Evolutionary conservation across 176 grass and related monocot species (phyloP).

Genomic region (Ensete ventricosum): DNA sequence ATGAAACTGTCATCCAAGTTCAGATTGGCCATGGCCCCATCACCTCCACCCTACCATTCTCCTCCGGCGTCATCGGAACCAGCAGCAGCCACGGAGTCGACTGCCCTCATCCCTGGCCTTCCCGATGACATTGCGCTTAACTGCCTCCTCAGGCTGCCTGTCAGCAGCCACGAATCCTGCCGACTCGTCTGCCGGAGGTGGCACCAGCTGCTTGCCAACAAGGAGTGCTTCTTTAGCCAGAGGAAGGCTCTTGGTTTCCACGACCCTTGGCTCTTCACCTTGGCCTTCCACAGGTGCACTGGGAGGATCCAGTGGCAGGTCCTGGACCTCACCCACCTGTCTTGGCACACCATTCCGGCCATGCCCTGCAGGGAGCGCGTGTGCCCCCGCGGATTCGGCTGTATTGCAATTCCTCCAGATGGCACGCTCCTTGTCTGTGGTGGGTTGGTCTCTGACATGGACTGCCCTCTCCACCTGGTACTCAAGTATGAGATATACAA

Average conservation of each 20-base stretch:
- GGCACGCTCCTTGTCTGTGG: slow-evolving; percentile 79
- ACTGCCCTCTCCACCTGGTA: slow-evolving; percentile 79
- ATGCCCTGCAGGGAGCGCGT: slow-evolving; percentile 79
- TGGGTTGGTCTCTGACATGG: slow-evolving; percentile 86
- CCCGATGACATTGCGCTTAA: slow-evolving; percentile 78
- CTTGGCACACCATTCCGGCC: slow-evolving; percentile 77
- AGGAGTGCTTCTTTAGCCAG: slow-evolving; percentile 49
- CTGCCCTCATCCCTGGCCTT: slow-evolving; percentile 61
- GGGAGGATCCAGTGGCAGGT: slow-evolving; percentile 96
- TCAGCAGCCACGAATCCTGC: slow-evolving; percentile 39
- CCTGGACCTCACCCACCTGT: slow-evolving; percentile 52
- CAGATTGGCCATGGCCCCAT: slow-evolving; percentile 26
- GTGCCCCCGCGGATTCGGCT: slow-evolving; percentile 78
- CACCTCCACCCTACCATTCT: background rate
- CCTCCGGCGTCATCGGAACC: background rate
- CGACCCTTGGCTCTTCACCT: slow-evolving; percentile 56
- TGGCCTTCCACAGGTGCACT: slow-evolving; percentile 89
- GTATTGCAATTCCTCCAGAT: slow-evolving; percentile 45
- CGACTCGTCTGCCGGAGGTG: slow-evolving; percentile 70
- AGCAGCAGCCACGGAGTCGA: slow-evolving; percentile 14
- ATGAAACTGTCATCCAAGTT: slow-evolving; percentile 77
- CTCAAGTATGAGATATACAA: slow-evolving; percentile 61
- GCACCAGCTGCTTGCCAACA: slow-evolving; percentile 56
- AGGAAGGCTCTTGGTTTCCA: slow-evolving; percentile 40
- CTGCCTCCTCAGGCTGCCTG: slow-evolving; percentile 76